Evolutionary conservation across 2,329 filamentous ascomycete genomes (phyloP), one percentile per base, ranked within the genome.

Genomic region (Chrysosporium keratinophilum): DNA sequence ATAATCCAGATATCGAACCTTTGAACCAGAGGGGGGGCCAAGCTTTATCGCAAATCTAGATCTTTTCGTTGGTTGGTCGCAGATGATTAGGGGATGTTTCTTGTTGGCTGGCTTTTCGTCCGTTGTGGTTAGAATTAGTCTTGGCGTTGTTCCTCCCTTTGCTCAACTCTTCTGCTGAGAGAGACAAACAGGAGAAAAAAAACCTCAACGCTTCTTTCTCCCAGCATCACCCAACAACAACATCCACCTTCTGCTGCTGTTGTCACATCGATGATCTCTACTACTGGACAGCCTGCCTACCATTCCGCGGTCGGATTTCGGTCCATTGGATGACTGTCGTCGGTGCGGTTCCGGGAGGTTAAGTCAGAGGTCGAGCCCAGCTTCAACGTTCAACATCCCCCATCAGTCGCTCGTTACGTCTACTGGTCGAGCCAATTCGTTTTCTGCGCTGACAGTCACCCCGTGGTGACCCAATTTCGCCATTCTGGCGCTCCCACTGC

Each of bases 81-180:
- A 37, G 15, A 6, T 23, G 23, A 34, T 2, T 23, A 12, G 11
- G 37, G 47, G 19, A 31, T 10, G 28, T 19, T 42, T 33, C 37
- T 19, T 43, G 35, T 42, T 42, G 20, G 51, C 34, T 35, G 28
- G 28, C 37, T 49, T n/a, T 54, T 49, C 45, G 37, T 54, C 51
- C 37, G 20, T 54, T 54, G 51, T 54, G 51, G 51, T 54, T 47
- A 54, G 51, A 54, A 48, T 54, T 43, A 54, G 51, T 43, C 51
- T 54, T 54, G 51, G 51, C 51, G 34, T 5, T 15, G 5, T 41
- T 43, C 28, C 51, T 48, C 45, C 40, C 19, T 33, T n/a, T 49
- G 37, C 35, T 41, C 40, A 48, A 34, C 5, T 35, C 41, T 34
- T 31, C 34, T 37, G 35, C 35, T 43, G 23, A 20, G 28, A 48